Conservation (phyloP, 2,329 filamentous ascomycete genomes). For the Calonectria hawksworthii region DNA sequence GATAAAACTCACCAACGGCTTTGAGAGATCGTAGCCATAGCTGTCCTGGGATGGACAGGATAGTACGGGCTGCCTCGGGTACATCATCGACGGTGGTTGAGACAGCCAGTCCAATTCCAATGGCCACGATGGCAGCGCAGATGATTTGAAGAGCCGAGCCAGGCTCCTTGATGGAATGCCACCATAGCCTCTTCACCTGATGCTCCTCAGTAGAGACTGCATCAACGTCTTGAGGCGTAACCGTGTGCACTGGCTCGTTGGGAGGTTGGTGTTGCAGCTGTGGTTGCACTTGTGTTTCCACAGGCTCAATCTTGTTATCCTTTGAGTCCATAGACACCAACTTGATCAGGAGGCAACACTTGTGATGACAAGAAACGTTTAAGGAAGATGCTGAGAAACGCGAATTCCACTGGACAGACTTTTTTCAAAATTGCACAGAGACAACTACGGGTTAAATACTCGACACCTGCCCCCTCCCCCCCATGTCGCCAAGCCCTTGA, state of each 20-base stretch:
- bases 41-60: slow-evolving; percentile 63
- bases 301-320: slow-evolving; percentile 35
- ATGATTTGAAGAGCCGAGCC: slow-evolving; percentile 66
- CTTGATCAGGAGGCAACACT: slow-evolving; percentile 15
- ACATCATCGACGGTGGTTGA: slow-evolving; percentile 58
- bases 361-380: neutral
- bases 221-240: slow-evolving; percentile 30
- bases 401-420: neutral
- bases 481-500: neutral
- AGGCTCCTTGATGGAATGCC: slow-evolving; percentile 55
- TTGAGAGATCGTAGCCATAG: slow-evolving; percentile 65
- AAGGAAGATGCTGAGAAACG: neutral
- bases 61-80: slow-evolving; percentile 55
- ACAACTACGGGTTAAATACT: neutral
- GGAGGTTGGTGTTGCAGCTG: slow-evolving; percentile 5
- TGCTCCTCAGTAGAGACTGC: slow-evolving; percentile 24
- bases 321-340: slow-evolving; percentile 35
- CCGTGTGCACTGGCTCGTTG: slow-evolving; percentile 36
- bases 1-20: slow-evolving; percentile 57
- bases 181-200: slow-evolving; percentile 50
- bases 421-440: neutral
- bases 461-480: neutral
- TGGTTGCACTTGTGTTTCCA: neutral
- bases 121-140: slow-evolving; percentile 61
- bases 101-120: slow-evolving; percentile 63